Percentiles rank a stretch among this genome's conserved stretches.
These are phyloP conservation scores for Leptographium flavum DNA, from an alignment of 2,329 filamentous ascomycete species.

Conservation along the genomic window DNA sequence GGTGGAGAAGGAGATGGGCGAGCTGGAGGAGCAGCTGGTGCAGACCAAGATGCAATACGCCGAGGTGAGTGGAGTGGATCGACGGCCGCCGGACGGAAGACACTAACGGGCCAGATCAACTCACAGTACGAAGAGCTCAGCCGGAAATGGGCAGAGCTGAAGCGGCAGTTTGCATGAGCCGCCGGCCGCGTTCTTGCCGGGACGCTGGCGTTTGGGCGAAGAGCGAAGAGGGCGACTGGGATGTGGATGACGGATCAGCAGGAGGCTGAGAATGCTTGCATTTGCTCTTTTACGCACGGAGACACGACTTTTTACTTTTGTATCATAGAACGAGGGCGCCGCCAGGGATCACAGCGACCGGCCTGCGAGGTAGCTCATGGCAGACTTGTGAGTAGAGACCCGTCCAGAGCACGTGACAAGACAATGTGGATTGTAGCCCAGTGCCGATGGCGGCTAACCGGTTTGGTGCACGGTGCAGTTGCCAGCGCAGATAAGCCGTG, in stretches of 20 bases:
- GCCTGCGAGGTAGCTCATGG: too few species aligned
- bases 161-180: slow-evolving; percentile 34
- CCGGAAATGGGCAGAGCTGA: slow-evolving; percentile 65
- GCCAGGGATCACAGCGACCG: neutral
- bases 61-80: slow-evolving; percentile 50
- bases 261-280: too few species aligned
- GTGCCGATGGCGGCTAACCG: too few species aligned
- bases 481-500: too few species aligned
- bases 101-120: slow-evolving; percentile 41
- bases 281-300: neutral
- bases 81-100: neutral
- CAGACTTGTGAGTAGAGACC: too few species aligned
- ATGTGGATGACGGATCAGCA: too few species aligned
- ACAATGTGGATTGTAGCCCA: too few species aligned
- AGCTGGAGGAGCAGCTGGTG: slow-evolving; percentile 87
- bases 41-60: slow-evolving; percentile 90
- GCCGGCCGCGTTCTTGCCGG: neutral
- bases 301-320: neutral
- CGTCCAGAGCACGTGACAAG: too few species aligned
- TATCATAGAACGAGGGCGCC: neutral
- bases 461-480: too few species aligned
- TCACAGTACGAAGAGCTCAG: slow-evolving; percentile 55
- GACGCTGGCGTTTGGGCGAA: neutral
- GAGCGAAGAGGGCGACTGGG: neutral
- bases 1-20: slow-evolving; percentile 76